Evolutionary conservation across 73 alveolate genomes (phyloP).

Genomic region (Durusdinium trenchii): DNA sequence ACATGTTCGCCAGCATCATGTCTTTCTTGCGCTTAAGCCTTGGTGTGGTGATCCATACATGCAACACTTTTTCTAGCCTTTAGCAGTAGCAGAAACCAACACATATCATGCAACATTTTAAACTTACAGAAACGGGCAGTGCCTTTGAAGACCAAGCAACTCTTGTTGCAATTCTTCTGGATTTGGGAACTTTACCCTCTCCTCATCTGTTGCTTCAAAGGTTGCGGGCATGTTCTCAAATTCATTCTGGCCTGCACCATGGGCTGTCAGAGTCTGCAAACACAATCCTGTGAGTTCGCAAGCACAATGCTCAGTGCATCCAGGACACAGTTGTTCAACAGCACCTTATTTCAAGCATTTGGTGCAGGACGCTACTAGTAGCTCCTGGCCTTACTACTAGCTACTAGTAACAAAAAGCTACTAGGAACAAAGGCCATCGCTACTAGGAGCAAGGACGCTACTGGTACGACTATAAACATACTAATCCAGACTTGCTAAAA

Average conservation of each 20-base stretch:
- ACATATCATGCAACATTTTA: not conserved
- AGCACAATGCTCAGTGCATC: not conserved
- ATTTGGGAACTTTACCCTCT: constrained; percentile 42
- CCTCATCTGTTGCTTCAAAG: constrained; percentile 86
- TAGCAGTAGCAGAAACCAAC: not conserved
- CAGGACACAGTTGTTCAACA: constrained; percentile 83
- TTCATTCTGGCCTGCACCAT: constrained; percentile 65
- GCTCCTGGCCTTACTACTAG: no score
- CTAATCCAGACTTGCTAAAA: no score
- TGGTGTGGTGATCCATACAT: not conserved
- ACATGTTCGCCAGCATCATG: constrained; percentile 95
- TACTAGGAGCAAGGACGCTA: no score
- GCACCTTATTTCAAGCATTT: no score
- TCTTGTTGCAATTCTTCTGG: constrained; percentile 57
- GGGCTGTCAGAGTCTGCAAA: not conserved
- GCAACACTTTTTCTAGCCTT: not conserved
- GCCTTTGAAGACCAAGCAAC: constrained; percentile 3
- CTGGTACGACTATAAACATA: no score
- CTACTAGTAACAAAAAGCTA: no score
- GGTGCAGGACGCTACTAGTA: no score
- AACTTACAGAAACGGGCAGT: no score
- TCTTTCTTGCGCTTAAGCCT: constrained; percentile 94
- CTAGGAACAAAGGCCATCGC: no score
- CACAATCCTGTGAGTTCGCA: not conserved
- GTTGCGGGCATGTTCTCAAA: constrained; percentile 91